Conservation (phyloP, 1,284 basidiomycete genomes). For the Cyathus olla region DNA sequence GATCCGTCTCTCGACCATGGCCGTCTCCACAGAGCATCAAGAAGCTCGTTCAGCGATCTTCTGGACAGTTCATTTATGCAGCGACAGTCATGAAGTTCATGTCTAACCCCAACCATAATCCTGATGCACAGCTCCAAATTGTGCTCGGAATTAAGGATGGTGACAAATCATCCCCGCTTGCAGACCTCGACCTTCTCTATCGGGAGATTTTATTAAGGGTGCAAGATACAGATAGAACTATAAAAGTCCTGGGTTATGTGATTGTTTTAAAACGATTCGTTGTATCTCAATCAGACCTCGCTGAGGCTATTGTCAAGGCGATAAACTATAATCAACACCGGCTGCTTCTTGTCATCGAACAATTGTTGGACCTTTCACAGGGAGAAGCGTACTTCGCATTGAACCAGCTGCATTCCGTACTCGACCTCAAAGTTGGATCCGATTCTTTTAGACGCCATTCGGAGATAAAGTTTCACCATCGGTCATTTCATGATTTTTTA, state of each 20-base stretch:
- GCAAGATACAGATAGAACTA: background rate
- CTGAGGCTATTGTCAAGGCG: background rate
- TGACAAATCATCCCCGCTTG: conserved; percentile 8
- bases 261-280: background rate
- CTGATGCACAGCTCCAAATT: conserved; percentile 8
- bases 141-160: conserved; percentile 2
- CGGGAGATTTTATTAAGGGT: conserved; percentile 6
- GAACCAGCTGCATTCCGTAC: background rate
- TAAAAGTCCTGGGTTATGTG: background rate
- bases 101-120: conserved; percentile 4
- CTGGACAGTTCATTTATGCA: conserved; percentile 11
- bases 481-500: background rate
- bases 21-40: background rate
- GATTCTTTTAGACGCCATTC: background rate
- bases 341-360: background rate
- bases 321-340: background rate
- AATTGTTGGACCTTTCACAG: background rate
- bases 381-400: background rate
- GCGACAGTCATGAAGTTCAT: conserved; percentile 17
- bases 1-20: conserved; percentile 3
- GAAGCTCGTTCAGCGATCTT: conserved; percentile 7
- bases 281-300: background rate
- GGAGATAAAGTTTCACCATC: background rate
- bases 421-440: background rate
- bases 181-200: conserved; percentile 15